phyloP scores from a whole-genome alignment of 257 asterid species.

The Solanum gracilifrons region DNA sequence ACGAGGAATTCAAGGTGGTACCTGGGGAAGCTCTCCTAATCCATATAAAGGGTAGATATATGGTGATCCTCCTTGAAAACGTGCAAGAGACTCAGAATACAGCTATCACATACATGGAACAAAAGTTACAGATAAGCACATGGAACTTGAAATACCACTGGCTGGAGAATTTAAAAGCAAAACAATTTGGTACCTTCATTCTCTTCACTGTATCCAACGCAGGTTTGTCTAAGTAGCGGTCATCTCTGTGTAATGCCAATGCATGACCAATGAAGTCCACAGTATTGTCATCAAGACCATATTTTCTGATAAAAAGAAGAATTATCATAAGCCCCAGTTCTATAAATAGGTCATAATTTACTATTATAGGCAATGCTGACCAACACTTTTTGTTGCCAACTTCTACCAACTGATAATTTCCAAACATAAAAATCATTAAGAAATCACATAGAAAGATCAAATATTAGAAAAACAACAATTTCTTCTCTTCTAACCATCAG shows the following conservation, averaged over 20 bases:
- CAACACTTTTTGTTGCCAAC: background rate
- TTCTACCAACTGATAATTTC: background rate
- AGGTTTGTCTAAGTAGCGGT: slow-evolving; percentile 68
- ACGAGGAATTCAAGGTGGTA: slow-evolving; percentile 1
- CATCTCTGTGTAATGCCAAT: slow-evolving; percentile 86
- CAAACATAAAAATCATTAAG: background rate
- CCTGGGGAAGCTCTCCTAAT: slow-evolving; percentile 98
- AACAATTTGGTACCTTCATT: slow-evolving; percentile 45
- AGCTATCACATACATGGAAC: slow-evolving; percentile 30
- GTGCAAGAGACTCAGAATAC: slow-evolving; percentile 76
- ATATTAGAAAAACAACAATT: background rate
- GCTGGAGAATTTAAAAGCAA: background rate
- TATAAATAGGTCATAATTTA: background rate
- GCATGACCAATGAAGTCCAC: slow-evolving; percentile 88
- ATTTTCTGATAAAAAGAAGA: slow-evolving; percentile 43
- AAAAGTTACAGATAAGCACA: background rate
- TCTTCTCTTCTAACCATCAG: background rate
- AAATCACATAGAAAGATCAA: background rate
- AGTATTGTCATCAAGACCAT: slow-evolving; percentile 89
- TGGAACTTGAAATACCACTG: background rate
- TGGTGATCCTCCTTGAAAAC: slow-evolving; percentile 97
- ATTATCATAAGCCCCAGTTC: background rate
- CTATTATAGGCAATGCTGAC: background rate
- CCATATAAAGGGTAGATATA: slow-evolving; percentile 92
- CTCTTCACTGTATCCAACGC: slow-evolving; percentile 80